Evolutionary conservation across 345 rosid species (phyloP).

Genomic region (Raphanus raphanistrum): DNA sequence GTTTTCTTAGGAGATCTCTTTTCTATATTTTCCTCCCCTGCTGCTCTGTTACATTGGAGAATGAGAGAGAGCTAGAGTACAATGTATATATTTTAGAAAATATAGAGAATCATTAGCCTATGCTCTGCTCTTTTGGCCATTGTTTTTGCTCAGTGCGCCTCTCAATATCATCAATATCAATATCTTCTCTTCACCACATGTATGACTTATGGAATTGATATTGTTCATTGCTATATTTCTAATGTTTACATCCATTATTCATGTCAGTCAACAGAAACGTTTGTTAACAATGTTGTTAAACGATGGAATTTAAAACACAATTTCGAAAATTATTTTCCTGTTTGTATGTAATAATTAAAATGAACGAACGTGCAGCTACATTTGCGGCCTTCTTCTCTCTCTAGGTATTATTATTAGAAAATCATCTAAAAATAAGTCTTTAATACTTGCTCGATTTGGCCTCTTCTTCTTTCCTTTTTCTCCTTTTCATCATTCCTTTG

Average conservation of each 20-base stretch:
- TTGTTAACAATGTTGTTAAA: neutral
- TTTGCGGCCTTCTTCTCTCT: constrained; percentile 18
- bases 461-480: neutral
- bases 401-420: constrained; percentile 18
- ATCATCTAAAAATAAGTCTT: constrained; percentile 19
- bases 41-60: constrained; percentile 16
- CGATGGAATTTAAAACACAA: neutral
- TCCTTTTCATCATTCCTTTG: neutral
- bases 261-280: neutral
- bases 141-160: neutral
- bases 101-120: constrained; percentile 2
- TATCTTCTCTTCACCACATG: neutral
- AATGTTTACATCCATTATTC: neutral
- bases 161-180: neutral
- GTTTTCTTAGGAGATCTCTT: constrained; percentile 28
- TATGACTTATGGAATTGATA: neutral
- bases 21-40: neutral
- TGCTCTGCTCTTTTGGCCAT: neutral
- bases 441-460: neutral
- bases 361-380: neutral
- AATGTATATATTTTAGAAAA: constrained; percentile 22
- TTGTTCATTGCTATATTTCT: neutral
- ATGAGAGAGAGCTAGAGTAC: neutral
- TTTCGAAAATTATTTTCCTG: neutral
- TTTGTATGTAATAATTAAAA: neutral